Conservation (phyloP, 306 rosid species). For the Sphenostylis stenocarpa region DNA sequence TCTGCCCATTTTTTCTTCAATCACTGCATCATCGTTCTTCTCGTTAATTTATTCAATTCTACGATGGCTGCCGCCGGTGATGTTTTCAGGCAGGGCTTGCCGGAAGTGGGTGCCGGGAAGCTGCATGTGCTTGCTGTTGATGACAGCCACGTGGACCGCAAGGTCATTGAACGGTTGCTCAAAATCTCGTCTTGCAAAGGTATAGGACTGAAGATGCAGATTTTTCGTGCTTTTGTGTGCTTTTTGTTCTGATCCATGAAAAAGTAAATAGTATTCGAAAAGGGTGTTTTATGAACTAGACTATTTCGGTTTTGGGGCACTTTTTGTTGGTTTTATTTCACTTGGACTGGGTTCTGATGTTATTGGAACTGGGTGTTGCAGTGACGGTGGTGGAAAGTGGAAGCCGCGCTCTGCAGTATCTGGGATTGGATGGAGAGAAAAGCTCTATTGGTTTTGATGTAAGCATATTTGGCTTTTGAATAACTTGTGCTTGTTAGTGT, state of each 20-base stretch:
- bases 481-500: neutral
- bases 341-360: conserved; percentile 31
- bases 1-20: neutral
- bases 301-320: neutral
- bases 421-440: conserved; percentile 85
- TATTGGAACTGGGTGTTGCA: conserved; percentile 40
- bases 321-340: neutral
- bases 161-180: conserved; percentile 81
- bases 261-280: no score
- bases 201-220: conserved; percentile 43
- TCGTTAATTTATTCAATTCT: neutral
- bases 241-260: neutral
- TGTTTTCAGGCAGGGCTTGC: conserved; percentile 44
- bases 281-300: neutral
- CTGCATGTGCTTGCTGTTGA: conserved; percentile 94
- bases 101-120: conserved; percentile 43
- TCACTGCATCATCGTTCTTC: neutral
- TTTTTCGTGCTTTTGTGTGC: neutral
- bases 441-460: conserved; percentile 71
- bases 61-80: conserved; percentile 53
- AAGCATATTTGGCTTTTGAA: conserved; percentile 32
- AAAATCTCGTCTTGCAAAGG: conserved; percentile 89
- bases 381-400: conserved; percentile 96
- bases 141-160: conserved; percentile 85
- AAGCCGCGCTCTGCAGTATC: conserved; percentile 81